These are phyloP conservation scores for Musa balbisiana DNA, from an alignment of 202 grass and related monocot species.

Conservation along the genomic window DNA sequence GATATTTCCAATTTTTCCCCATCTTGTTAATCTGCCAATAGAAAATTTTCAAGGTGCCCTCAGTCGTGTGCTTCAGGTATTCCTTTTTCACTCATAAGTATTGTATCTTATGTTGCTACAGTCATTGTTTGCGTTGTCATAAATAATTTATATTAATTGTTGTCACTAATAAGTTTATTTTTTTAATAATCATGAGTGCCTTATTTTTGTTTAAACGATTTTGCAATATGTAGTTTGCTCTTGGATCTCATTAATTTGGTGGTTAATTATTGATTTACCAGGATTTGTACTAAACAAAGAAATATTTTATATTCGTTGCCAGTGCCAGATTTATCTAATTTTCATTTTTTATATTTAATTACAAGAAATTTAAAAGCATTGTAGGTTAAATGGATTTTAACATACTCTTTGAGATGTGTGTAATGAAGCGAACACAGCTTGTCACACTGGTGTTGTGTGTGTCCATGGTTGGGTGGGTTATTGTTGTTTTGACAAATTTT, in stretches of 20 bases:
- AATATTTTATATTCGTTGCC: not conserved
- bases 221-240: too few relatives aligned
- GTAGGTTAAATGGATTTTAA: not conserved
- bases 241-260: too few relatives aligned
- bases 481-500: too few relatives aligned
- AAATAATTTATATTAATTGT: not conserved
- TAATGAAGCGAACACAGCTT: too few relatives aligned
- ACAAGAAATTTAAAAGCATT: not conserved
- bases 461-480: too few relatives aligned
- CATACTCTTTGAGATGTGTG: too few relatives aligned
- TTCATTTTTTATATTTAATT: not conserved
- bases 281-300: too few relatives aligned
- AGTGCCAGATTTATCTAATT: not conserved
- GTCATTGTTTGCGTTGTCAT: not conserved
- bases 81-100: not conserved
- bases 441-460: too few relatives aligned
- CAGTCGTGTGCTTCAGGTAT: conserved; percentile 75
- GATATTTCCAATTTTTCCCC: conserved; percentile 66
- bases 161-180: not conserved
- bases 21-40: conserved; percentile 62
- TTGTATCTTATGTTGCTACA: not conserved
- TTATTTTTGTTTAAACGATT: not conserved
- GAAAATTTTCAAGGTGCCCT: conserved; percentile 81
- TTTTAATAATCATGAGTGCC: not conserved
- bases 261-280: too few relatives aligned